Evolutionary conservation across 2,329 filamentous ascomycete species (phyloP).

Genomic region (Pezizomycotina sp.): DNA sequence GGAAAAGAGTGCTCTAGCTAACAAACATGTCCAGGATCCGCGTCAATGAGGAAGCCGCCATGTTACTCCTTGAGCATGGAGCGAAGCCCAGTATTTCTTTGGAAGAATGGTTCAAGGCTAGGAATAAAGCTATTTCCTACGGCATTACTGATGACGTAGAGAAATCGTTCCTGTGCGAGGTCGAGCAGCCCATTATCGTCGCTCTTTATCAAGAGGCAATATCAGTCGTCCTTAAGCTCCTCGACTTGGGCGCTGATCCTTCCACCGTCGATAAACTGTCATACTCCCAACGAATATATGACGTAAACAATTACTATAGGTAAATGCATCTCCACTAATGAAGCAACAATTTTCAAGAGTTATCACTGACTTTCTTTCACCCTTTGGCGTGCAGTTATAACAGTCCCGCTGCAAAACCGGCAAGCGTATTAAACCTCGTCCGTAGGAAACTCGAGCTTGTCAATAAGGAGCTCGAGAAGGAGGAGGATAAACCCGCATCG

Average conservation of each 20-base stretch:
- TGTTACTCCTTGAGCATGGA: constrained; percentile 47
- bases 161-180: constrained; percentile 32
- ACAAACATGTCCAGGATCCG: constrained; percentile 33
- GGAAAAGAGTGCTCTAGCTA: constrained; percentile 39
- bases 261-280: constrained; percentile 39
- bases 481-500: constrained; percentile 18
- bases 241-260: constrained; percentile 48
- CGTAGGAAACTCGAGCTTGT: constrained; percentile 35
- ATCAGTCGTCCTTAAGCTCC: constrained; percentile 40
- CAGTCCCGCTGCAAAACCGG: constrained; percentile 29
- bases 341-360: constrained; percentile 1
- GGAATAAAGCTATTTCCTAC: constrained; percentile 33
- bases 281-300: constrained; percentile 26
- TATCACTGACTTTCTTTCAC: constrained; percentile 27
- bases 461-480: constrained; percentile 23
- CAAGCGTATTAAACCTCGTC: constrained; percentile 46
- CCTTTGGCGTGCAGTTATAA: constrained; percentile 21
- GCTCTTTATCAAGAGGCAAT: constrained; percentile 39
- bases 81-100: constrained; percentile 45
- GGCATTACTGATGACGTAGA: constrained; percentile 31
- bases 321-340: constrained; percentile 8
- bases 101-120: constrained; percentile 46
- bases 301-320: constrained; percentile 1
- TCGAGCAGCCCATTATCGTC: constrained; percentile 49
- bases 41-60: constrained; percentile 37